Percentiles rank a stretch among this genome's conserved stretches.
Conservation (phyloP, 2,329 filamentous ascomycete species). For the Stachybotrys chartarum region DNA sequence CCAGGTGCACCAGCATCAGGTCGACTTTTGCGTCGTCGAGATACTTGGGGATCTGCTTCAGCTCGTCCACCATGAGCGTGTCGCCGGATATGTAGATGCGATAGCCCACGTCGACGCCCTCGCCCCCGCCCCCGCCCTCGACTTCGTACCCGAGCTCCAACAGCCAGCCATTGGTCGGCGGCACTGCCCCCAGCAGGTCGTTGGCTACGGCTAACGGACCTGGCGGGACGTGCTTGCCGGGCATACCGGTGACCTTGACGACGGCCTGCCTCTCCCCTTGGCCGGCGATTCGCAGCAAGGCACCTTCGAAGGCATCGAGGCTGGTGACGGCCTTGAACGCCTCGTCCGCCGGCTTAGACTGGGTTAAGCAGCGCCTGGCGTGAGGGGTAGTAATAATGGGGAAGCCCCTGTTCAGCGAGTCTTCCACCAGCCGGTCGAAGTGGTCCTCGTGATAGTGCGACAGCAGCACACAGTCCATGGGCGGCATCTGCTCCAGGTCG, state of each 20-base stretch:
- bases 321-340: constrained; percentile 47
- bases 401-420: constrained; percentile 36
- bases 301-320: constrained; percentile 48
- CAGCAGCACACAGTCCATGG: constrained; percentile 51
- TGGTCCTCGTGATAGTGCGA: constrained; percentile 56
- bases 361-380: constrained; percentile 44
- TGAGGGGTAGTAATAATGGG: constrained; percentile 58
- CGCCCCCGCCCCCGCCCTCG: not conserved
- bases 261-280: constrained; percentile 21
- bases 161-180: constrained; percentile 62
- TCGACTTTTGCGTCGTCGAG: constrained; percentile 50
- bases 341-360: constrained; percentile 25
- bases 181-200: constrained; percentile 36
- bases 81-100: constrained; percentile 62
- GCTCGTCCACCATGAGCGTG: constrained; percentile 47
- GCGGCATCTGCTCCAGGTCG: constrained; percentile 50
- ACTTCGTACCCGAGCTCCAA: constrained; percentile 48
- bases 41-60: constrained; percentile 51
- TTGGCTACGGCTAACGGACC: constrained; percentile 29
- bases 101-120: constrained; percentile 39
- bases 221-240: constrained; percentile 53
- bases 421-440: constrained; percentile 32
- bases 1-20: constrained; percentile 60
- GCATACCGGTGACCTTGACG: constrained; percentile 52
- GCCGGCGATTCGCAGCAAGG: constrained; percentile 15